Evolutionary conservation across 371 early-diverging fungal species (phyloP), one percentile per base, ranked within the genome.

Genomic region (Catenaria anguillulae): DNA sequence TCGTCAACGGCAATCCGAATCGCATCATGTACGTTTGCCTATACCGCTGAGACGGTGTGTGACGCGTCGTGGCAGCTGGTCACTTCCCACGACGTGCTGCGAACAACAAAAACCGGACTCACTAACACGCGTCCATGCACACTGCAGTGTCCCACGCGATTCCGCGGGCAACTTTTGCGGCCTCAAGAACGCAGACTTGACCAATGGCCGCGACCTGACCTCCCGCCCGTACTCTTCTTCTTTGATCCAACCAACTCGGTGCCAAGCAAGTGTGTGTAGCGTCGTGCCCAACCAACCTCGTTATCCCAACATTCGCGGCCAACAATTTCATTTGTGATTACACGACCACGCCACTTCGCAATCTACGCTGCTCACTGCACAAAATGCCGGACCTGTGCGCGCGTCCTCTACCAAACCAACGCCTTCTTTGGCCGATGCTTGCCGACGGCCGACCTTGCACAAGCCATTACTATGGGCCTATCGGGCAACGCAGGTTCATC

Each of bases 371-470:
- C n/a, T n/a, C n/a, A n/a, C n/a, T n/a, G n/a, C n/a, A n/a, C n/a
- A n/a, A n/a, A n/a, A n/a, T n/a, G n/a, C n/a, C n/a, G n/a, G n/a
- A n/a, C n/a, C n/a, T n/a, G n/a, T n/a, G n/a, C n/a, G n/a, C n/a
- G n/a, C n/a, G n/a, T n/a, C n/a, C n/a, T n/a, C n/a, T n/a, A n/a
- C n/a, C n/a, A n/a, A n/a, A n/a, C n/a, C n/a, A n/a, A n/a, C n/a
- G n/a, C n/a, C 26, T 50, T 63, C 19, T 6, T 63, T 24, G 63
- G 63, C 45, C 63, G 63, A 10, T 63, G 63, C 43, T 5, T 63
- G 33, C 63, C 63, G n/a, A 24, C 60, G 35, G 62, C 19, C 21
- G 62, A 62, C 5, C 31, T 63, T 1, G 24, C 63, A 10, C 23
- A 17, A 10, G 45, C 34, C n/a, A 10, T 37, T 8, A 29, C 35